These are phyloP conservation scores for Eutypa lata DNA, from an alignment of 2,329 filamentous ascomycete species.

Conservation along the genomic window DNA sequence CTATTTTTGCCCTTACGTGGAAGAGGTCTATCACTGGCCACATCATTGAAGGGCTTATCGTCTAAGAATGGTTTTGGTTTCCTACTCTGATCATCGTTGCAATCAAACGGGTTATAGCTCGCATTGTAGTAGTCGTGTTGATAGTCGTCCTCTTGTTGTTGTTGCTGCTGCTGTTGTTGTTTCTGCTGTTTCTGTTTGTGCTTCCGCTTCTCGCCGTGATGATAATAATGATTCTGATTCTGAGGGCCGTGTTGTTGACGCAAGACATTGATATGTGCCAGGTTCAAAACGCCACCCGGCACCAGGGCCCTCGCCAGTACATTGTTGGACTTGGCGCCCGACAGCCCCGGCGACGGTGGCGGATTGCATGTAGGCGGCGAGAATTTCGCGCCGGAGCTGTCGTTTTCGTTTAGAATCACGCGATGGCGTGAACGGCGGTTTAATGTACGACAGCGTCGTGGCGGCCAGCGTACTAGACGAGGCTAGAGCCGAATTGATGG, in stretches of 20 bases:
- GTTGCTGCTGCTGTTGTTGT: conserved; percentile 20
- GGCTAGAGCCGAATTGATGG: conserved; percentile 47
- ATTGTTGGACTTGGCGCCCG: conserved; percentile 23
- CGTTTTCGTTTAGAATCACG: conserved; percentile 42
- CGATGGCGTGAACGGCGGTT: conserved; percentile 31
- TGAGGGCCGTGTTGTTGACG: conserved; percentile 7
- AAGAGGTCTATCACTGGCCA: background rate
- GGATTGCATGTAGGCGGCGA: conserved; percentile 42
- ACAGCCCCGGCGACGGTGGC: conserved; percentile 33
- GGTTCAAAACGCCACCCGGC: conserved; percentile 48
- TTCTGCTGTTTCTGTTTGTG: conserved; percentile 22
- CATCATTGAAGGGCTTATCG: background rate
- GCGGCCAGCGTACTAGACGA: conserved; percentile 40
- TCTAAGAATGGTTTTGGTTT: background rate
- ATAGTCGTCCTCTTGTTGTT: background rate
- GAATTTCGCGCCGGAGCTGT: conserved; percentile 36
- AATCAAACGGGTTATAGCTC: conserved; percentile 24
- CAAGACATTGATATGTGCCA: conserved; percentile 37
- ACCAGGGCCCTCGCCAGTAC: conserved; percentile 32
- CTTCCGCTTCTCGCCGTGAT: conserved; percentile 13
- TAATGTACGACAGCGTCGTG: conserved; percentile 40
- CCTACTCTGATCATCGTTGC: conserved; percentile 4
- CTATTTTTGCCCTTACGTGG: background rate
- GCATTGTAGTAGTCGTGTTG: conserved; percentile 18
- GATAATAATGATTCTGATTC: conserved; percentile 18